Evolutionary conservation across 176 grass and related monocot genomes (phyloP).

Genomic region (Hsuehochloa calcarea): DNA sequence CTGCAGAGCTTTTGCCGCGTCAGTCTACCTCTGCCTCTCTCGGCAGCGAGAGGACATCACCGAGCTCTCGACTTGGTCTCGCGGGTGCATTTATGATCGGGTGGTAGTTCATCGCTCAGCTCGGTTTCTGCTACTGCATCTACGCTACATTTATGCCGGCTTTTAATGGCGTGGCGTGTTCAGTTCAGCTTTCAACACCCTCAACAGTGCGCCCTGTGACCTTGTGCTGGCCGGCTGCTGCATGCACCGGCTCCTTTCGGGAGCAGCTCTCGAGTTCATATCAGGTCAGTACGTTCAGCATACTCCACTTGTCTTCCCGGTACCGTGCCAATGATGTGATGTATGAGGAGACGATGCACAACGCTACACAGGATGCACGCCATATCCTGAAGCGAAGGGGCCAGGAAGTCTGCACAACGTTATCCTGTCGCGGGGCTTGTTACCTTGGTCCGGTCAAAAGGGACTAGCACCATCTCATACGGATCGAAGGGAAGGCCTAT

Average conservation of each 20-base stretch:
- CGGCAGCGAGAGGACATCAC: not conserved
- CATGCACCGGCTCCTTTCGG: not conserved
- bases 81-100: conserved; percentile 20
- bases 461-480: no score
- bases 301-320: not conserved
- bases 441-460: no score
- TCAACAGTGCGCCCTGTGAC: not conserved
- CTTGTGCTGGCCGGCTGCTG: not conserved
- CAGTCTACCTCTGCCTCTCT: not conserved
- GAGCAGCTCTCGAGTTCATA: not conserved
- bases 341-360: no score
- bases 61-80: not conserved
- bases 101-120: not conserved
- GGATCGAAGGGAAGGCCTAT: no score
- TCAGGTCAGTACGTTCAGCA: not conserved
- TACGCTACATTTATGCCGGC: conserved; percentile 20
- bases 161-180: conserved; percentile 47
- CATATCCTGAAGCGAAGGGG: no score
- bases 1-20: conserved; percentile 35
- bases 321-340: not conserved
- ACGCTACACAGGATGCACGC: no score
- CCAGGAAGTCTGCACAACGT: no score
- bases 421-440: no score
- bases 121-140: not conserved
- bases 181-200: not conserved